These are phyloP conservation scores for Skeletonema tropicum DNA, from an alignment of 108 stramenopile genomes.

Conservation along the genomic window DNA sequence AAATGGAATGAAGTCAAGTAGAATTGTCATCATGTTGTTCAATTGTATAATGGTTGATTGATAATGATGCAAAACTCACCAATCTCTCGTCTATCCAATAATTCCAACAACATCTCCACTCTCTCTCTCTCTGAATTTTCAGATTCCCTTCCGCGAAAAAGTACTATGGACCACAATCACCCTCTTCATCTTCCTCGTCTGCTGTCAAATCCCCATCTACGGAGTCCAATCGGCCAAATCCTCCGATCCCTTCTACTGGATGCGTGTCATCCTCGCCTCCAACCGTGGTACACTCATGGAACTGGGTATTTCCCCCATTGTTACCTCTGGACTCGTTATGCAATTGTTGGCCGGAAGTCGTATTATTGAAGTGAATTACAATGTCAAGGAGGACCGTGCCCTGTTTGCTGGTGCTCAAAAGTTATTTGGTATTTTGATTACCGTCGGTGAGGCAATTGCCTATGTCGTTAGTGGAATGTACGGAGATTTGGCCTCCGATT, in stretches of 20 bases:
- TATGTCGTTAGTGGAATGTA: constrained; percentile 99
- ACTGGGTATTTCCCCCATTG: constrained; percentile 97
- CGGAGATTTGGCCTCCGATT: constrained; percentile 93
- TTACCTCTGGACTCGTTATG: constrained; percentile 95
- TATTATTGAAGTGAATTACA: constrained; percentile 99
- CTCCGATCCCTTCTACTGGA: constrained; percentile 99
- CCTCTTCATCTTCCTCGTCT: constrained; percentile 99
- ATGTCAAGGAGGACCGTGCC: constrained; percentile 98
- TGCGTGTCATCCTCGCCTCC: constrained; percentile 99
- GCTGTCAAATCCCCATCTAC: constrained; percentile 99
- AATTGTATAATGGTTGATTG: neutral
- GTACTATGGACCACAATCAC: constrained; percentile 98
- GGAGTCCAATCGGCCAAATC: constrained; percentile 97
- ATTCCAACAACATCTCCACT: neutral
- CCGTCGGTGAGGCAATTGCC: constrained; percentile 98
- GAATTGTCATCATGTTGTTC: too few species aligned
- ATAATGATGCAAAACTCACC: neutral
- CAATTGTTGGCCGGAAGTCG: constrained; percentile 94
- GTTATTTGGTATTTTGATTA: constrained; percentile 99
- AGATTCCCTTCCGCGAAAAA: constrained; percentile 97
- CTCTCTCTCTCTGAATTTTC: too few species aligned
- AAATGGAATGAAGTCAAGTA: too few species aligned
- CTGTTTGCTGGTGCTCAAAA: constrained; percentile 98
- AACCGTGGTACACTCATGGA: constrained; percentile 99
- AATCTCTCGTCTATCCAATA: neutral